Percentiles rank a stretch among this genome's conserved stretches.
Conservation (phyloP, 2,329 filamentous ascomycete species). For the Harringtonia lauricola region DNA sequence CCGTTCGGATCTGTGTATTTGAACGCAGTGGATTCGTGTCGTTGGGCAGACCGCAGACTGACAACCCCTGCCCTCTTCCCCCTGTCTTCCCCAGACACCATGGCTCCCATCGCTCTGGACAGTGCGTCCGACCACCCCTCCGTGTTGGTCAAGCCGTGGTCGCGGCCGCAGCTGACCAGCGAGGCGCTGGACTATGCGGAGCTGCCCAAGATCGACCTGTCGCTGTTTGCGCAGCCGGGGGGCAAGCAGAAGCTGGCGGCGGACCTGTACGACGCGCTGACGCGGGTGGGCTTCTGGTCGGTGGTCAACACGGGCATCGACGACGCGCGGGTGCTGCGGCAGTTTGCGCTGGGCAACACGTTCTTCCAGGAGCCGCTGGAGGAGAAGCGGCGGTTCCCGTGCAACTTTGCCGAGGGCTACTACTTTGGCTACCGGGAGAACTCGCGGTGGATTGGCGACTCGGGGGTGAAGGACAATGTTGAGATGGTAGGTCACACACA, state of each 20-base stretch:
- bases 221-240: slow-evolving; percentile 35
- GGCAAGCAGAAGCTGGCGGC: slow-evolving; percentile 38
- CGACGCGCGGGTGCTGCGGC: slow-evolving; percentile 24
- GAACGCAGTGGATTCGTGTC: too few relatives aligned
- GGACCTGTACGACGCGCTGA: slow-evolving; percentile 37
- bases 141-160: slow-evolving; percentile 21
- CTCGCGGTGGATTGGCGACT: slow-evolving; percentile 22
- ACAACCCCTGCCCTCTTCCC: too few relatives aligned
- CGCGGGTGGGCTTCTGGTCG: slow-evolving; percentile 29
- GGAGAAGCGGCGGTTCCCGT: slow-evolving; percentile 20
- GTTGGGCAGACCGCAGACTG: too few relatives aligned
- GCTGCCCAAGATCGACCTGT: slow-evolving; percentile 30
- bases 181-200: slow-evolving; percentile 29
- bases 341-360: slow-evolving; percentile 38
- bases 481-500: slow-evolving; percentile 37
- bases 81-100: too few relatives aligned
- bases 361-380: slow-evolving; percentile 36
- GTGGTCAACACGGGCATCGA: slow-evolving; percentile 23
- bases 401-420: slow-evolving; percentile 17
- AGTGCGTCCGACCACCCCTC: slow-evolving; percentile 8
- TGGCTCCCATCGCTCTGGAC: slow-evolving; percentile 18
- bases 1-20: too few relatives aligned
- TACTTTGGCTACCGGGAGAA: slow-evolving; percentile 35
- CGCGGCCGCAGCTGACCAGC: slow-evolving; percentile 16
- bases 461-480: slow-evolving; percentile 33